Base-by-base conservation (phyloP, 192 early-diverging fungal species). In the Coemansia interrupta region DNA sequence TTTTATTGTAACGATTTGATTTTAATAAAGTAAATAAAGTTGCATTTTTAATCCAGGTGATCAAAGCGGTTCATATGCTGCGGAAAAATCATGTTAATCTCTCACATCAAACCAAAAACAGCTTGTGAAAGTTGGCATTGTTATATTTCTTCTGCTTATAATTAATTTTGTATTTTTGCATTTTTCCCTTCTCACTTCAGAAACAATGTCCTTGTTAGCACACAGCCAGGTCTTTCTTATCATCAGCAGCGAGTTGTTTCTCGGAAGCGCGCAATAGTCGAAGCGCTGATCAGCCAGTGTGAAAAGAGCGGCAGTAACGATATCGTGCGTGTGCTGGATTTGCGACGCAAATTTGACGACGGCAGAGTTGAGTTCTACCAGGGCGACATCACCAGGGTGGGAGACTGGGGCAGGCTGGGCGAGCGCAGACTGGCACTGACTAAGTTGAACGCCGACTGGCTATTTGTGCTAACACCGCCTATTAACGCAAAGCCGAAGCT, bases 181-280 rank as follows among this genome's bases (percentile, higher is more conserved):
- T n/a, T n/a, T n/a, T n/a, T n/a, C n/a, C n/a, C n/a, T n/a, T n/a
- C n/a, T n/a, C n/a, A n/a, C n/a, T 10, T 8, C 32, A 36, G 10
- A 36, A 36, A 36, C 3, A 6, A 19, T 29, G 29, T 50, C 6
- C 29, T 26, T 15, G 48, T 39, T 36, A 48, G 32, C 5, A 36
- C 61, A 76, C 18, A 43, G 51, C 58, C 58, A 72, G 28, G 29
- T 78, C 9, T 90, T 85, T 54, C 73, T 94, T 0, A 84, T 94
- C 28, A 87, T 92, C 48, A 92, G 94, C 40, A 91, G 94, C 52
- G 86, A 92, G 62, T 91, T 92, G 7, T 96, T 96, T 72, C 84
- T 96, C 20, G 94, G 92, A 30, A n/a, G n/a, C 78, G 86, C 10
- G 82, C 84, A 56, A 87, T 96, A 20, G 85, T 90, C 46, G 67